Base-by-base conservation (phyloP, 768 basidiomycete genomes). In the Leucocoprinus sp. region DNA sequence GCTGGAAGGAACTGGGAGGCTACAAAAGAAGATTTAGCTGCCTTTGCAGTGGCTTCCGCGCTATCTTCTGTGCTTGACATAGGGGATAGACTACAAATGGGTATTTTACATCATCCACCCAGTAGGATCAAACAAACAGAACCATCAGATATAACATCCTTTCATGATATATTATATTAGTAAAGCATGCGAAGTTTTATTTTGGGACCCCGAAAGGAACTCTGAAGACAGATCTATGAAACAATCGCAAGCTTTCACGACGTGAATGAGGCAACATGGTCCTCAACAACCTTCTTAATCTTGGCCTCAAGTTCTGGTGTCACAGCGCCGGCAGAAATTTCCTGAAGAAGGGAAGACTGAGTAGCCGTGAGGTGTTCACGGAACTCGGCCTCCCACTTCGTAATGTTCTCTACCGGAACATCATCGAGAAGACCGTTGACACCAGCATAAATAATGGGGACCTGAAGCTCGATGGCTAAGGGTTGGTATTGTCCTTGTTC, bases 401-500 rank as follows among this genome's bases (percentile, higher is more conserved):
- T 84, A 67, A 96, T 93, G 74, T 93, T 74, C 58, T 96, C 90
- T 43, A 96, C 93, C 36, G 92, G 86, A 67, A 99, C 89, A 22
- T 89, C 73, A 65, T 98, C 96, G 57, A 99, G 91, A 53, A 96
- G 81, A 90, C 96, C 96, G 70, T 98, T 93, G 58, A 99, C 96
- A 82, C 95, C 95, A 55, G 95, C 96, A 65, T 95, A 97, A 74
- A 98, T 93, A 66, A 97, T 90, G 55, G 95, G 95, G 52, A 96
- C 95, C 76, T 96, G 93, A 53, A 97, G 71, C 72, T 98, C 95
- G 66, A 88, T 93, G 33, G 93, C 68, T 60, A 97, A 70, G 44
- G 92, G 90, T 65, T 93, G 86, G 71, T 97, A 97, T 74, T 98
- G 95, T 53, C 91, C 93, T 80, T 98, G 95, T 73, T 97, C 84